Evolutionary conservation across 495 filamentous ascomycete genomes (phyloP).

Genomic region (Penicillium malachiteum): DNA sequence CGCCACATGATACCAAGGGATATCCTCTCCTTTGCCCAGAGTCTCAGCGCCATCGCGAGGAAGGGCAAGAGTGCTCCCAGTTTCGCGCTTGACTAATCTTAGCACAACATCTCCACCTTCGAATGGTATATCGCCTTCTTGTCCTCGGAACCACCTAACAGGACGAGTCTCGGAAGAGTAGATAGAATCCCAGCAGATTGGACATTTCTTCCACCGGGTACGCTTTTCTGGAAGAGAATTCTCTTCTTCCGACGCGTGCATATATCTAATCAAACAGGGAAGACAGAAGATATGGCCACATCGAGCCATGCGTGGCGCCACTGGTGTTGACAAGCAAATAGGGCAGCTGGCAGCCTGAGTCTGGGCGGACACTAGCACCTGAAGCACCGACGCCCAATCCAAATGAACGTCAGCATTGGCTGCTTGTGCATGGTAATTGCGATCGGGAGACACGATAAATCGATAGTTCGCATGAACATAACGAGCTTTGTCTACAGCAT

Average conservation of each 20-base stretch:
- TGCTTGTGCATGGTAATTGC: constrained; percentile 75
- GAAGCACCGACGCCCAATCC: constrained; percentile 86
- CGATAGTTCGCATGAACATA: constrained; percentile 98
- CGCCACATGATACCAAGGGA: constrained; percentile 92
- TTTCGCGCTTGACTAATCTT: constrained; percentile 73
- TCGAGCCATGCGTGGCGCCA: constrained; percentile 94
- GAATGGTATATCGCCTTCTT: constrained; percentile 73
- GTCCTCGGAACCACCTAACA: constrained; percentile 87
- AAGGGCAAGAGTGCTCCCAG: constrained; percentile 79
- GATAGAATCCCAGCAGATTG: constrained; percentile 89
- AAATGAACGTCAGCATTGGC: constrained; percentile 86
- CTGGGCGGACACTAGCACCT: constrained; percentile 85
- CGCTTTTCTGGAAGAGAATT: constrained; percentile 63
- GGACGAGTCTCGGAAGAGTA: constrained; percentile 86
- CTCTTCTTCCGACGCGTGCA: constrained; percentile 78
- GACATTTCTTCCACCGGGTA: constrained; percentile 89
- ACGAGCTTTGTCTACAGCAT: constrained; percentile 86
- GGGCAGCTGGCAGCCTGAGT: constrained; percentile 88
- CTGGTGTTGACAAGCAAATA: constrained; percentile 87
- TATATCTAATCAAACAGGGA: constrained; percentile 90
- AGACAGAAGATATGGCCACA: constrained; percentile 98
- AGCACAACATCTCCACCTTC: constrained; percentile 89
- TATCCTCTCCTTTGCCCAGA: constrained; percentile 63
- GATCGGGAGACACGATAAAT: constrained; percentile 85
- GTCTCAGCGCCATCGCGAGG: constrained; percentile 79